Evolutionary conservation across 371 early-diverging fungal genomes (phyloP).

Genomic region (Saksenaea oblongispora): DNA sequence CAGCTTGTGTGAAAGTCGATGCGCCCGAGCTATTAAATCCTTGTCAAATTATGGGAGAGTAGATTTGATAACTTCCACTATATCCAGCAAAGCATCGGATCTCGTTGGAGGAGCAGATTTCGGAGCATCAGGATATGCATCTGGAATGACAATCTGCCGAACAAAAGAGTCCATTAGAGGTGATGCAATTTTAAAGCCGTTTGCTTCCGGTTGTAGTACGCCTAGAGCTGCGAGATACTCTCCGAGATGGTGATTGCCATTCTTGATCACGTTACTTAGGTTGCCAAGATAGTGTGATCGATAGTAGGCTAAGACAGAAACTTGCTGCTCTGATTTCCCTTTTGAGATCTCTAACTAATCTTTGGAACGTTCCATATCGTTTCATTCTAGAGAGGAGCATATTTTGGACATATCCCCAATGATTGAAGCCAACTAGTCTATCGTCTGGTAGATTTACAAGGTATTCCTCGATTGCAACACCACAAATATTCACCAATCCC

Average conservation of each 20-base stretch:
- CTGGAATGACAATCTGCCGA: constrained; percentile 14
- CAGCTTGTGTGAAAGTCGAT: not conserved
- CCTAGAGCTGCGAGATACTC: constrained; percentile 8
- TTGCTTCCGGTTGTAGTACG: constrained; percentile 6
- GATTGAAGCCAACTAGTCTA: constrained; percentile 41
- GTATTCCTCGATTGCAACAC: constrained; percentile 2
- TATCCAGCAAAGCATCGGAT: constrained; percentile 5
- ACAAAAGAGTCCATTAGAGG: constrained; percentile 21
- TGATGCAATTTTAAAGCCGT: constrained; percentile 16
- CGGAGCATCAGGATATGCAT: constrained; percentile 13
- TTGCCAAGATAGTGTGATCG: too few relatives aligned
- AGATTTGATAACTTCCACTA: not conserved
- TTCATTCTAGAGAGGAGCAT: too few relatives aligned
- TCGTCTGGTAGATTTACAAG: not conserved
- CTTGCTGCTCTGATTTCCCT: too few relatives aligned
- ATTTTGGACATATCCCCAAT: constrained; percentile 59
- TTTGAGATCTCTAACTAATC: too few relatives aligned
- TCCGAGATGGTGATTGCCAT: too few relatives aligned
- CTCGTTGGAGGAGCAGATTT: constrained; percentile 5
- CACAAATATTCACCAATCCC: constrained; percentile 8
- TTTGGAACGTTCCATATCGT: too few relatives aligned
- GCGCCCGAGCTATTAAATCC: not conserved
- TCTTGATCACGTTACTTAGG: too few relatives aligned
- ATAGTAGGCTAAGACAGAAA: too few relatives aligned
- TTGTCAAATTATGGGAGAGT: not conserved